These are phyloP conservation scores for Coemansia sp. DNA, from an alignment of 192 early-diverging fungal species.

Conservation along the genomic window DNA sequence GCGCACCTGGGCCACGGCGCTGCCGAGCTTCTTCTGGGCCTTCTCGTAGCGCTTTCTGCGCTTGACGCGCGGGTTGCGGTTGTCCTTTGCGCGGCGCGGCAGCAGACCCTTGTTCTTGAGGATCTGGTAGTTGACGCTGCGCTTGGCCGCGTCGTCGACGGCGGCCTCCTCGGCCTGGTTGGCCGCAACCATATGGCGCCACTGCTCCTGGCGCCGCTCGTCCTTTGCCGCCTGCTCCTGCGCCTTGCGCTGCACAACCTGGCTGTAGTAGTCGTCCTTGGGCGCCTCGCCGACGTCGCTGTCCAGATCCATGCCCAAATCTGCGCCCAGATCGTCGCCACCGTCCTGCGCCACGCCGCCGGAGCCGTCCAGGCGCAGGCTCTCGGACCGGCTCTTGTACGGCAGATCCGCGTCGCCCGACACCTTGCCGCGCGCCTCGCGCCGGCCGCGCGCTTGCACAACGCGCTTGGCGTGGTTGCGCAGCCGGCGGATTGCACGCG, in stretches of 20 bases:
- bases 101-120: conserved; percentile 95
- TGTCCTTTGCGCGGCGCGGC: conserved; percentile 85
- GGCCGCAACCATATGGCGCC: conserved; percentile 36
- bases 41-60: conserved; percentile 82
- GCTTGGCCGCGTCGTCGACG: conserved; percentile 61
- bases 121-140: conserved; percentile 81
- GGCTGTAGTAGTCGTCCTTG: conserved; percentile 58
- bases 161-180: conserved; percentile 51
- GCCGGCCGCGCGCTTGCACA: conserved; percentile 34
- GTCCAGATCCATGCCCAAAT: conserved; percentile 58
- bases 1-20: conserved; percentile 68
- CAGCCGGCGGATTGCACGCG: conserved; percentile 47
- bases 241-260: conserved; percentile 51
- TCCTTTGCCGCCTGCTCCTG: conserved; percentile 52
- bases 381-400: conserved; percentile 58
- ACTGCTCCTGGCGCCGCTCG: conserved; percentile 44
- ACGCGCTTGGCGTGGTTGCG: conserved; percentile 46
- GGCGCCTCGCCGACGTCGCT: conserved; percentile 50
- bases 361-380: conserved; percentile 29
- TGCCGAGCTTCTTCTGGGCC: conserved; percentile 85
- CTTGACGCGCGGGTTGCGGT: conserved; percentile 94
- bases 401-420: conserved; percentile 80
- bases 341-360: too few species aligned
- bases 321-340: conserved; percentile 41
- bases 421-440: conserved; percentile 46